Evolutionary conservation across 768 basidiomycete genomes (phyloP).

Genomic region (Sporobolomyces roseus): DNA sequence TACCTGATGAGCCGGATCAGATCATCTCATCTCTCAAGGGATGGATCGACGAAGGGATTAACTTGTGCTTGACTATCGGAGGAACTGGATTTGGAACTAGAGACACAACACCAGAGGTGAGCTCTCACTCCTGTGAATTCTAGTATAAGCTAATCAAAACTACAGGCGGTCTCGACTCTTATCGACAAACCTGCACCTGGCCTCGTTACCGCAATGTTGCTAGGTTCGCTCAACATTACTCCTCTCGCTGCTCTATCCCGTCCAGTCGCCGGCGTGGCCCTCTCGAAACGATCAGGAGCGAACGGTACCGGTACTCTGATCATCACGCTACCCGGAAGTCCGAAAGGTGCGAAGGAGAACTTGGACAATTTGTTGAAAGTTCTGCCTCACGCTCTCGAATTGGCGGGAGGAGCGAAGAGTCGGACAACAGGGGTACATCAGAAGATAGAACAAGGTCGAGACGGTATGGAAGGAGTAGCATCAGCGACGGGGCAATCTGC

Average conservation of each 20-base stretch:
- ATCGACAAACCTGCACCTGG: slow-evolving; percentile 55
- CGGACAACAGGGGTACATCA: slow-evolving; percentile 19
- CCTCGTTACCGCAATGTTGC: slow-evolving; percentile 68
- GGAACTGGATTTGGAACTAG: slow-evolving; percentile 80
- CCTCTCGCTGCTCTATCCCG: slow-evolving; percentile 76
- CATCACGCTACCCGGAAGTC: slow-evolving; percentile 76
- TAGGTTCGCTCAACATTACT: slow-evolving; percentile 66
- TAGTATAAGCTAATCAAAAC: slow-evolving; percentile 56
- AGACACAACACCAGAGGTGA: slow-evolving; percentile 79
- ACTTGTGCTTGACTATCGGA: slow-evolving; percentile 77
- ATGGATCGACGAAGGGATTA: slow-evolving; percentile 54
- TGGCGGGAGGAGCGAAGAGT: slow-evolving; percentile 50
- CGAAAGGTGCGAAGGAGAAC: slow-evolving; percentile 78
- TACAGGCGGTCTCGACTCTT: slow-evolving; percentile 48
- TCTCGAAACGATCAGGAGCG: background rate
- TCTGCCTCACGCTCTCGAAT: slow-evolving; percentile 66
- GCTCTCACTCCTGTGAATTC: background rate
- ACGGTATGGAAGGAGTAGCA: slow-evolving; percentile 2
- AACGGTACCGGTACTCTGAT: slow-evolving; percentile 58
- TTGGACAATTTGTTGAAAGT: slow-evolving; percentile 63
- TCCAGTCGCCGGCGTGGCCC: slow-evolving; percentile 63
- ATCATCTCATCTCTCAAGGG: slow-evolving; percentile 55
- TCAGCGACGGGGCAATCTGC: background rate
- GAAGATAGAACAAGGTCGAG: slow-evolving; percentile 7
- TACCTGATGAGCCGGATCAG: slow-evolving; percentile 61